A percentile compares a stretch with the other conserved stretches of the same genome.
Conservation (phyloP, 2,329 filamentous ascomycete species). For the Colletotrichum sp. region DNA sequence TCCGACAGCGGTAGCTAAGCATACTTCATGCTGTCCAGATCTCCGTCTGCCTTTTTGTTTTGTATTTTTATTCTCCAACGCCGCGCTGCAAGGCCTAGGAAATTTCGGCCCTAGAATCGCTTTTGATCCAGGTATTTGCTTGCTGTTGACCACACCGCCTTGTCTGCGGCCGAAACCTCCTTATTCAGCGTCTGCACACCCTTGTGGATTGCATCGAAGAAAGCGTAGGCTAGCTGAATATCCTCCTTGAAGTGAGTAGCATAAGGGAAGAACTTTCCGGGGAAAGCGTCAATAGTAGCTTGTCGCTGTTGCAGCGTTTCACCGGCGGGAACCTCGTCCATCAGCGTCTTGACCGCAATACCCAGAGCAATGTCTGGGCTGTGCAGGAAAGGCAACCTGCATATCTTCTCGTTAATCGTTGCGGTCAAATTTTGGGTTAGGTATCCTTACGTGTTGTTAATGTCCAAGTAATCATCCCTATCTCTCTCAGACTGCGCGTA, state of each 20-base stretch:
- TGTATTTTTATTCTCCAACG: constrained; percentile 22
- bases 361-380: constrained; percentile 78
- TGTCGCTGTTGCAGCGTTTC: constrained; percentile 55
- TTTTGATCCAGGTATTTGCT: constrained; percentile 55
- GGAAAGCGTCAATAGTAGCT: constrained; percentile 54
- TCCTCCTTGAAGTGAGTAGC: constrained; percentile 65
- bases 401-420: constrained; percentile 6
- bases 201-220: constrained; percentile 62
- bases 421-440: constrained; percentile 19
- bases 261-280: constrained; percentile 60
- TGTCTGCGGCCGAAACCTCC: constrained; percentile 52
- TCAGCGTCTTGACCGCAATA: constrained; percentile 80
- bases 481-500: constrained; percentile 79
- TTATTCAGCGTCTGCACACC: constrained; percentile 60
- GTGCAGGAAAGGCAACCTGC: constrained; percentile 68
- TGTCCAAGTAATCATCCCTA: constrained; percentile 67
- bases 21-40: constrained; percentile 7
- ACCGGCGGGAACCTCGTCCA: constrained; percentile 71
- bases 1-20: neutral
- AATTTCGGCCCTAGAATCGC: constrained; percentile 36
- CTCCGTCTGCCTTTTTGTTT: constrained; percentile 12
- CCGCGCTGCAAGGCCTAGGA: constrained; percentile 13
- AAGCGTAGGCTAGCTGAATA: constrained; percentile 59
- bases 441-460: constrained; percentile 72
- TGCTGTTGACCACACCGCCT: constrained; percentile 59